A percentile compares a stretch with the other conserved stretches of the same genome.
phyloP scores from a whole-genome alignment of 257 asterid species.

The Anisodus acutangulus region DNA sequence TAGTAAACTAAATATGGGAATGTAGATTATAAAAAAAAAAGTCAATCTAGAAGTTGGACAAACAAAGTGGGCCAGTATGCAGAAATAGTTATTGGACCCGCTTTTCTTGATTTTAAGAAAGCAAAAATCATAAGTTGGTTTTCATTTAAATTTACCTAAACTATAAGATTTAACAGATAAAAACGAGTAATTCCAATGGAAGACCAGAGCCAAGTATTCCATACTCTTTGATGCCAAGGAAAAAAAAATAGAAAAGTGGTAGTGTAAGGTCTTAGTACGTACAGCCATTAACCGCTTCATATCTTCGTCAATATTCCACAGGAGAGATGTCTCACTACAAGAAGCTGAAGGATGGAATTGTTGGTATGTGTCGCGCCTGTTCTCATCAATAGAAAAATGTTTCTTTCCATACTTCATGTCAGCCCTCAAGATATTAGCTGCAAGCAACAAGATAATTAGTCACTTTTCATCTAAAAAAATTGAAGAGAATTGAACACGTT shows the following conservation, averaged over 20 bases:
- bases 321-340: slow-evolving; percentile 44
- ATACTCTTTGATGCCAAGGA: background rate
- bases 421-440: slow-evolving; percentile 86
- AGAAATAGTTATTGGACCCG: background rate
- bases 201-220: background rate
- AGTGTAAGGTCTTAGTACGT: slow-evolving; percentile 33
- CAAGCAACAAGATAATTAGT: slow-evolving; percentile 29
- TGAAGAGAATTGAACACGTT: slow-evolving; percentile 22
- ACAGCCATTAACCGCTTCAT: slow-evolving; percentile 68
- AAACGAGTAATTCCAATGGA: background rate
- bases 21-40: background rate
- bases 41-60: background rate
- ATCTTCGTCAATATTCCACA: slow-evolving; percentile 55
- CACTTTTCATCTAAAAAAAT: background rate
- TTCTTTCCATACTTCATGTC: slow-evolving; percentile 94
- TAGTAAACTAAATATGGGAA: background rate
- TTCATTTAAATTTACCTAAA: background rate
- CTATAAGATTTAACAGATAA: background rate
- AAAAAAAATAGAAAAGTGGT: background rate
- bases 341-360: slow-evolving; percentile 52
- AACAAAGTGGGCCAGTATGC: slow-evolving; percentile 12
- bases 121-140: background rate
- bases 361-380: slow-evolving; percentile 80
- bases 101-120: background rate
- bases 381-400: slow-evolving; percentile 73